Conservation (phyloP, 495 filamentous ascomycete genomes). For the Rostrohypoxylon terebratum region DNA sequence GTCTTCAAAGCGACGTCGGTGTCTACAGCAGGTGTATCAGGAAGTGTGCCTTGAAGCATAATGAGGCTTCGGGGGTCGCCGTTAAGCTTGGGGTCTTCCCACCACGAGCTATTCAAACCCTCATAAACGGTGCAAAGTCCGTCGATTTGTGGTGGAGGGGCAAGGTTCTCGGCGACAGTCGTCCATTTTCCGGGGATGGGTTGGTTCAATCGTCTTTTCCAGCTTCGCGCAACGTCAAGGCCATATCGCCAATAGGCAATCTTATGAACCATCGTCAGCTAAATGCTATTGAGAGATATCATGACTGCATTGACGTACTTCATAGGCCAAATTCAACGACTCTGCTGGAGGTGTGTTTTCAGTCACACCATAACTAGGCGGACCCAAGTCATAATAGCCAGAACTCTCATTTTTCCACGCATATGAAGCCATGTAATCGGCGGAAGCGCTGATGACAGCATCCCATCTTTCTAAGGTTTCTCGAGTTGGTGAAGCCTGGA, state of each 20-base stretch:
- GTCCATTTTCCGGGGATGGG: slow-evolving; percentile 52
- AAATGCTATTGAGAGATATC: background rate
- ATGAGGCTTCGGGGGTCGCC: slow-evolving; percentile 56
- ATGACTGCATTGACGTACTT: slow-evolving; percentile 20
- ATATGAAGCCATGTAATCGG: slow-evolving; percentile 58
- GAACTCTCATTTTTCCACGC: slow-evolving; percentile 56
- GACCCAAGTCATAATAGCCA: slow-evolving; percentile 55
- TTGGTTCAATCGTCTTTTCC: slow-evolving; percentile 50
- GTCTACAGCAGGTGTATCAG: slow-evolving; percentile 52
- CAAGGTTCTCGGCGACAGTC: slow-evolving; percentile 51
- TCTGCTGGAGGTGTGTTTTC: slow-evolving; percentile 57
- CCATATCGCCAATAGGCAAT: slow-evolving; percentile 63
- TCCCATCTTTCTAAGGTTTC: slow-evolving; percentile 56
- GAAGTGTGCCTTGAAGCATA: slow-evolving; percentile 54
- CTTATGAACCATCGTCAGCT: slow-evolving; percentile 35
- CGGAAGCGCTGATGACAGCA: slow-evolving; percentile 49
- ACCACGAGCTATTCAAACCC: slow-evolving; percentile 57
- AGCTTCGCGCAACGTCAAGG: slow-evolving; percentile 48
- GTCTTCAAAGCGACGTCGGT: slow-evolving; percentile 49
- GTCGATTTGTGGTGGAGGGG: slow-evolving; percentile 51
- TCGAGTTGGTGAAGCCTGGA: slow-evolving; percentile 48
- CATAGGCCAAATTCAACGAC: slow-evolving; percentile 53
- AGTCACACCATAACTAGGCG: slow-evolving; percentile 57
- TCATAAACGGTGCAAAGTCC: slow-evolving; percentile 55
- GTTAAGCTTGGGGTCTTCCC: slow-evolving; percentile 46